phyloP scores from a whole-genome alignment of 495 filamentous ascomycete genomes.

The Chaetomidium leptoderma region DNA sequence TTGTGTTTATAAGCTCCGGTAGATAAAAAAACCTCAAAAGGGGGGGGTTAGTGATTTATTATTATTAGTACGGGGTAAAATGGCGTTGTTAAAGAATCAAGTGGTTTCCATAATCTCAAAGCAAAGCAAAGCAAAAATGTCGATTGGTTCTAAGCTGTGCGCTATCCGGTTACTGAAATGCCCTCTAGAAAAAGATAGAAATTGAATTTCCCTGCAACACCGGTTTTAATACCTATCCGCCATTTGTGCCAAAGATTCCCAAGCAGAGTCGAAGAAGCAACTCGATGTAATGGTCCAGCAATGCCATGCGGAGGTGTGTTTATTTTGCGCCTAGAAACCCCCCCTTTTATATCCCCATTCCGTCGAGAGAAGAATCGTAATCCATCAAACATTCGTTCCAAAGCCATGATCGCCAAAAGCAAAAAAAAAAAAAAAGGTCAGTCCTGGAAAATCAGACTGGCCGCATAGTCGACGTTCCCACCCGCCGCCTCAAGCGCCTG shows the following conservation, averaged over 20 bases:
- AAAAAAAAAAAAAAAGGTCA: constrained; percentile 13
- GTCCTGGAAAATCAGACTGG: constrained; percentile 70
- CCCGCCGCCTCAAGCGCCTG: constrained; percentile 75
- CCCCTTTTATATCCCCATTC: constrained; percentile 1
- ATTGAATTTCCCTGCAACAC: not conserved
- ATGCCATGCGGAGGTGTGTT: constrained; percentile 1
- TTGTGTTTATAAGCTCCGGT: constrained; percentile 93
- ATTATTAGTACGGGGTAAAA: not conserved
- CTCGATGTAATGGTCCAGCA: not conserved
- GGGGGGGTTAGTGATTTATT: too few species aligned
- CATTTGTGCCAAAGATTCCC: not conserved
- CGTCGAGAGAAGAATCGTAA: constrained; percentile 3
- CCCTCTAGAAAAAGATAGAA: not conserved
- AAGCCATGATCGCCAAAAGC: not conserved
- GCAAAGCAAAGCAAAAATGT: not conserved
- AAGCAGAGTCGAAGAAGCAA: not conserved
- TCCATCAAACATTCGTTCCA: not conserved
- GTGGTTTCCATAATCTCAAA: not conserved
- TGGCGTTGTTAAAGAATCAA: not conserved
- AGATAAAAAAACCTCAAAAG: too few species aligned
- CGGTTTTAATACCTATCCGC: not conserved
- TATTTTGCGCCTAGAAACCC: constrained; percentile 5
- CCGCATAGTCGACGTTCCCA: constrained; percentile 83
- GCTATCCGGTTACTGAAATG: not conserved
- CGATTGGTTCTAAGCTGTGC: constrained; percentile 15